phyloP scores from a whole-genome alignment of 768 basidiomycete genomes.

The Neoboletus brunneissimus region DNA sequence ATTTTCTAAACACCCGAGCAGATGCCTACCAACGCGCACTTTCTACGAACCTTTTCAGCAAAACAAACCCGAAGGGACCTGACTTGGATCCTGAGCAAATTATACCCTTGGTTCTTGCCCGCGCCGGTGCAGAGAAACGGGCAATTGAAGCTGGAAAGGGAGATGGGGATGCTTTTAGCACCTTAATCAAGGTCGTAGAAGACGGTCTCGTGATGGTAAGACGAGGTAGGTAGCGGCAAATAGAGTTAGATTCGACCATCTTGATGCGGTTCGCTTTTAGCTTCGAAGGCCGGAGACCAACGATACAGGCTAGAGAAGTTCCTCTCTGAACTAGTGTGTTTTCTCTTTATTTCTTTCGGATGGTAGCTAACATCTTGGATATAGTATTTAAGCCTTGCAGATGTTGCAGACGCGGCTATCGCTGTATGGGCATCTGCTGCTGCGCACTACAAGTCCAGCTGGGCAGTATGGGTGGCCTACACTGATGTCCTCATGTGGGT shows the following conservation, averaged over 20 bases:
- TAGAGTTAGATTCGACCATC: not conserved
- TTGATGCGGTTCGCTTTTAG: constrained; percentile 33
- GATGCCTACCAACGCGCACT: constrained; percentile 60
- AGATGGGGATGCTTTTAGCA: constrained; percentile 52
- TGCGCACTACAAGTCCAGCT: constrained; percentile 67
- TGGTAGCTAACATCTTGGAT: not conserved
- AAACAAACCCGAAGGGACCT: constrained; percentile 14
- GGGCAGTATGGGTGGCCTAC: constrained; percentile 72
- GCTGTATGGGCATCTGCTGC: constrained; percentile 64
- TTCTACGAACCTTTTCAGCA: constrained; percentile 49
- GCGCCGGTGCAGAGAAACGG: constrained; percentile 63
- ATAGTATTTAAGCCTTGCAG: constrained; percentile 47
- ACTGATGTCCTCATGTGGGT: constrained; percentile 72
- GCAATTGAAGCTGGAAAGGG: constrained; percentile 44
- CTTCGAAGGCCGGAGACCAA: constrained; percentile 67
- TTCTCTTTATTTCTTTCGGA: not conserved
- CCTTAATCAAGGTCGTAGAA: constrained; percentile 56
- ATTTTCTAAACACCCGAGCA: constrained; percentile 25
- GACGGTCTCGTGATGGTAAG: constrained; percentile 62
- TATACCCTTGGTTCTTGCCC: constrained; percentile 59
- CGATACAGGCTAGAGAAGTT: constrained; percentile 82
- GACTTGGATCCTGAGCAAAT: constrained; percentile 60
- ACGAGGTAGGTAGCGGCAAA: constrained; percentile 40
- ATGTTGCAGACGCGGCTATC: constrained; percentile 53
- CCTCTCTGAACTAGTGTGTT: constrained; percentile 68